Conservation (phyloP, 192 early-diverging fungal genomes). For the Umbelopsis sp. region DNA sequence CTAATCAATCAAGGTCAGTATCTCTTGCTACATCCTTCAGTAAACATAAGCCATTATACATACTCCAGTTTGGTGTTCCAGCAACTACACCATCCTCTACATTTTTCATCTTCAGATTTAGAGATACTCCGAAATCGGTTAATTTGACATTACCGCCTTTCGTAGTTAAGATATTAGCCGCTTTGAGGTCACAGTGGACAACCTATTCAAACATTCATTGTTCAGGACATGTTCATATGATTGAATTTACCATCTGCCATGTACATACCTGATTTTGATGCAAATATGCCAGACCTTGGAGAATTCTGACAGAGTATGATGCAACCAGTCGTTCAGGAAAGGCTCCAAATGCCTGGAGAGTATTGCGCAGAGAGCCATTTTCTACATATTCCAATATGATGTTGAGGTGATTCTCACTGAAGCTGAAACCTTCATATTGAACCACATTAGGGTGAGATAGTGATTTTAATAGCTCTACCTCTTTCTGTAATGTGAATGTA, state of each 20-base stretch:
- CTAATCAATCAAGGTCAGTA: conserved; percentile 18
- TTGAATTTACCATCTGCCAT: neutral
- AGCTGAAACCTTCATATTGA: conserved; percentile 81
- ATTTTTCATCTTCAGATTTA: conserved; percentile 73
- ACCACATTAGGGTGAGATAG: conserved; percentile 84
- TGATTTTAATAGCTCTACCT: conserved; percentile 84
- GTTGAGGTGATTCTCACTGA: conserved; percentile 70
- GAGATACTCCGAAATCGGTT: conserved; percentile 95
- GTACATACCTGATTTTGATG: conserved; percentile 74
- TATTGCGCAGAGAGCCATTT: conserved; percentile 90
- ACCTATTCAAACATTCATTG: conserved; percentile 39
- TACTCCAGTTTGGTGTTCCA: conserved; percentile 85
- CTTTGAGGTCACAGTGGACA: conserved; percentile 94
- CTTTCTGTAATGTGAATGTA: conserved; percentile 47
- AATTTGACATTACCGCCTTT: conserved; percentile 94
- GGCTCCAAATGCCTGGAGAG: conserved; percentile 82
- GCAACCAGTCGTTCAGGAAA: conserved; percentile 90
- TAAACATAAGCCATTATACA: conserved; percentile 3
- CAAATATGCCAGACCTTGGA: conserved; percentile 89
- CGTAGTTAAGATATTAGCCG: conserved; percentile 93
- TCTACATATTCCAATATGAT: conserved; percentile 91
- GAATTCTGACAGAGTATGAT: conserved; percentile 82
- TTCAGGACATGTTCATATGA: neutral
- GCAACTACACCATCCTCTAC: conserved; percentile 67
- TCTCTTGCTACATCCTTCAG: too few relatives aligned